Percentiles rank a stretch among this genome's conserved stretches.
Evolutionary conservation across 148 eudicot species (phyloP).

Genomic region (Rhododendron ovatum): DNA sequence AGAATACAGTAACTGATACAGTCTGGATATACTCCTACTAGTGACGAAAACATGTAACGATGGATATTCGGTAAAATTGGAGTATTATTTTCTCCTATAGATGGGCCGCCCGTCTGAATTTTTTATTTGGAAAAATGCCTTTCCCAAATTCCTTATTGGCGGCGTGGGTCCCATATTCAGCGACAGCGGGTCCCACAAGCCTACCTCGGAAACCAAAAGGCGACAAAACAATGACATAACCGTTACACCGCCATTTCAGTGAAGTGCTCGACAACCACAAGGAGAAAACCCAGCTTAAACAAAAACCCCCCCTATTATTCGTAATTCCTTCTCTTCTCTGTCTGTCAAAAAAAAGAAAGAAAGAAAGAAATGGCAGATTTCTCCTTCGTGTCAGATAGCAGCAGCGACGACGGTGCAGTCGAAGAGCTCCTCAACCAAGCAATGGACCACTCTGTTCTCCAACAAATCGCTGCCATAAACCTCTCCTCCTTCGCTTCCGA

Average conservation of each 20-base stretch:
- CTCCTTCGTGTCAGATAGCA: slow-evolving; percentile 39
- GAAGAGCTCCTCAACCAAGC: slow-evolving; percentile 74
- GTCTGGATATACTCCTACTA: too few relatives aligned
- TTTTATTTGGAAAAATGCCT: too few relatives aligned
- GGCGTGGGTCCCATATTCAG: not conserved
- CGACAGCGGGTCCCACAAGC: not conserved
- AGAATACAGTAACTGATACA: too few relatives aligned
- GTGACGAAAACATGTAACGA: too few relatives aligned
- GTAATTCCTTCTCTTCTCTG: not conserved
- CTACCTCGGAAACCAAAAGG: not conserved
- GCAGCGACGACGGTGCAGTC: slow-evolving; percentile 57
- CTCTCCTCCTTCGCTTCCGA: slow-evolving; percentile 55
- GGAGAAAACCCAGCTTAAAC: not conserved
- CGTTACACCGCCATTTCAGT: slow-evolving; percentile 10
- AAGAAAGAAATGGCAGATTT: slow-evolving; percentile 47
- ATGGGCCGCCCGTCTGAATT: too few relatives aligned
- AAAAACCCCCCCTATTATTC: not conserved
- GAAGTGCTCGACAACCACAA: too few relatives aligned
- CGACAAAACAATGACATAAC: slow-evolving; percentile 20
- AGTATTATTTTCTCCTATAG: too few relatives aligned
- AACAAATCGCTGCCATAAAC: slow-evolving; percentile 79
- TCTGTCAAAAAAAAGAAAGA: not conserved
- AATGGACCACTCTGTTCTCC: slow-evolving; percentile 58
- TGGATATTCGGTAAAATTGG: too few relatives aligned
- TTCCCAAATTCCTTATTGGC: not conserved